Base-by-base conservation (phyloP, 1,284 basidiomycete genomes). In the Ceratobasidium sp. region DNA sequence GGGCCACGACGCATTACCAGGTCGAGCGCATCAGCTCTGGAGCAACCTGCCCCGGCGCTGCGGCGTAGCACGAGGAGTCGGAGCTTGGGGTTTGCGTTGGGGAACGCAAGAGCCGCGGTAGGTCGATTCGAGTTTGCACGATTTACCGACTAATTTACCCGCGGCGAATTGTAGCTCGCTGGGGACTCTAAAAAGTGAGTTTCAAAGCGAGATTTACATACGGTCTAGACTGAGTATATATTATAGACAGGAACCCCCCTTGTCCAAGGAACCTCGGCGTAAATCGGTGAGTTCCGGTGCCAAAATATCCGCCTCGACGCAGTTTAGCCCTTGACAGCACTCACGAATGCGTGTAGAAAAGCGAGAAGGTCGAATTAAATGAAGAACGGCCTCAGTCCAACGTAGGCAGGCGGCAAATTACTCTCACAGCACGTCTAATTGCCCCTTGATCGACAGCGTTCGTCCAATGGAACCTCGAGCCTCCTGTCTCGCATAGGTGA, bases 401-500 rank as follows among this genome's bases (percentile, higher is more conserved):
- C 14, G 63, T 65, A 46, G 2, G 63, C 51, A 9, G 31, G 13
- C 41, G 37, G 37, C 37, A 62, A 62, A 46, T 43, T 34, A 46
- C 24, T 24, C 39, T 13, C 13, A 39, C 59, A 19, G 54, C 54
- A 27, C 54, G 31, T 58, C 54, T 58, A 37, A 58, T n/a, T 19
- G 29, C 7, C 31, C 31, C 39, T 62, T 62, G 37, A 46, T 62
- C 41, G 31, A 43, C 43, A 62, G 59, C 59, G 59, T 39, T 62
- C 59, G n/a, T 24, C 59, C n/a, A 62, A 62, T 27, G 59, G 37
- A 22, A 11, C 59, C 39, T 41, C 59, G 41, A 68, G 66, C 27
- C 54, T 71, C 51, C 54, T 71, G 22, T 71, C 66, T 56, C 66
- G 66, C 39, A 34, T 71, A 39, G 66, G 66, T 24, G 34, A 37